Conservation (phyloP, 306 rosid genomes). For the cucumber (Cucumis sativus) region DNA sequence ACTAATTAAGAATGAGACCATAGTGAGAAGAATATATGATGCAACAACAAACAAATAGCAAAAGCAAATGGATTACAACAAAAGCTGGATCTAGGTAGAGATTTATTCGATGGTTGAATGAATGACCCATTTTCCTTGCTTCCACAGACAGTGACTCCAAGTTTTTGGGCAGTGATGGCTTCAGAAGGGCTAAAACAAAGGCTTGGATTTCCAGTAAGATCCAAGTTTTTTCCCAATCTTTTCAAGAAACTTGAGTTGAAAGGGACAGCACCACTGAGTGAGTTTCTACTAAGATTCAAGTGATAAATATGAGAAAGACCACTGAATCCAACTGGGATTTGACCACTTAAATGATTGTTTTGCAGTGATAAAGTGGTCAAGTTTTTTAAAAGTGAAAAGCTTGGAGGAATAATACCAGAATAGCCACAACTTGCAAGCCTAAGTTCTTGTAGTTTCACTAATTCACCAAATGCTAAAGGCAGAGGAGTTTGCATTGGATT, state of each 20-base stretch:
- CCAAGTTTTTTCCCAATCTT: slow-evolving; percentile 36
- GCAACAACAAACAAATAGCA: slow-evolving; percentile 12
- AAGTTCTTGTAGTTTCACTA: slow-evolving; percentile 36
- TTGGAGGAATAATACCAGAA: slow-evolving; percentile 29
- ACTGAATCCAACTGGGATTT: slow-evolving; percentile 25
- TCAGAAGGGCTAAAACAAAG: slow-evolving; percentile 34
- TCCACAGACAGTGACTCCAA: slow-evolving; percentile 36
- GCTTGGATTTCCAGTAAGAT: slow-evolving; percentile 37
- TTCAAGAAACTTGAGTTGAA: slow-evolving; percentile 37
- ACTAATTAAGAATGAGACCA: not conserved
- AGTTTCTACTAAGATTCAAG: slow-evolving; percentile 37
- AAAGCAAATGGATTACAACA: slow-evolving; percentile 14
- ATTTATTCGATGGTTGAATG: slow-evolving; percentile 18
- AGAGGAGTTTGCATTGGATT: slow-evolving; percentile 31
- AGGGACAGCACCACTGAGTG: slow-evolving; percentile 31
- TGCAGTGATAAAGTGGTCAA: slow-evolving; percentile 37
- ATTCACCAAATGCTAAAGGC: slow-evolving; percentile 24
- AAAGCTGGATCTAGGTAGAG: slow-evolving; percentile 13
- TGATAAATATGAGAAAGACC: slow-evolving; percentile 34
- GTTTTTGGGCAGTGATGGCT: slow-evolving; percentile 16
- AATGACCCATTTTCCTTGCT: slow-evolving; percentile 7
- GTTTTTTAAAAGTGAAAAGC: slow-evolving; percentile 25
- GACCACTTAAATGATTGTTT: slow-evolving; percentile 27
- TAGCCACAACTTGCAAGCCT: slow-evolving; percentile 38
- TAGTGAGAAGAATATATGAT: slow-evolving; percentile 4